These are phyloP conservation scores for Melanomma pulvis-pyrius DNA, from an alignment of 495 filamentous ascomycete species.

Conservation along the genomic window DNA sequence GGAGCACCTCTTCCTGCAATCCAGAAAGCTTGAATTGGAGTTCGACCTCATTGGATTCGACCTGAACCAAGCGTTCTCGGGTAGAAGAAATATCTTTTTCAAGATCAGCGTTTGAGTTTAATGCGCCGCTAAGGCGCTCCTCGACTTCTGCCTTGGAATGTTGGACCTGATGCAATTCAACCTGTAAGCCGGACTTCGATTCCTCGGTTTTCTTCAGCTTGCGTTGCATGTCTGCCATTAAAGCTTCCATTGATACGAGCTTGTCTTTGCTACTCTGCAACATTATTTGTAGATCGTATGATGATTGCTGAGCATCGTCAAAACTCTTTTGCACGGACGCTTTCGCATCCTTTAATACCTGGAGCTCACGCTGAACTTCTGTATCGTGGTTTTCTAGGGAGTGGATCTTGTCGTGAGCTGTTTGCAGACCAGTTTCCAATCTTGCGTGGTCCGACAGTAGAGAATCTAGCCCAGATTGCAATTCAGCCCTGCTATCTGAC, in stretches of 20 bases:
- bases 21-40: conserved; percentile 11
- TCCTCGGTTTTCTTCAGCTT: conserved; percentile 5
- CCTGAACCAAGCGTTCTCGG: not conserved
- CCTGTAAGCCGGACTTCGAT: conserved; percentile 3
- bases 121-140: not conserved
- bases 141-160: conserved; percentile 9
- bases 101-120: conserved; percentile 4
- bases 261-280: conserved; percentile 12
- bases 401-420: conserved; percentile 17
- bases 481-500: not conserved
- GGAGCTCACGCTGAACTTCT: conserved; percentile 5
- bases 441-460: not conserved
- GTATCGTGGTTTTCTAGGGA: conserved; percentile 2
- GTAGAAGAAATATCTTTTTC: not conserved
- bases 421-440: conserved; percentile 23
- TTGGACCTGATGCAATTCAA: not conserved
- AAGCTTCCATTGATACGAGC: conserved; percentile 2
- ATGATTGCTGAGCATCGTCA: not conserved
- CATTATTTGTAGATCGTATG: not conserved
- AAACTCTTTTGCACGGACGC: not conserved
- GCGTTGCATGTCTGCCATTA: not conserved
- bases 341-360: not conserved
- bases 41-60: conserved; percentile 4
- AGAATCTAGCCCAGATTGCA: conserved; percentile 22
- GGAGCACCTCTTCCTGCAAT: not conserved